A percentile compares a stretch with the other conserved stretches of the same genome.
These are phyloP conservation scores for Trichoderma sp. DNA, from an alignment of 2,329 filamentous ascomycete species.

Conservation along the genomic window DNA sequence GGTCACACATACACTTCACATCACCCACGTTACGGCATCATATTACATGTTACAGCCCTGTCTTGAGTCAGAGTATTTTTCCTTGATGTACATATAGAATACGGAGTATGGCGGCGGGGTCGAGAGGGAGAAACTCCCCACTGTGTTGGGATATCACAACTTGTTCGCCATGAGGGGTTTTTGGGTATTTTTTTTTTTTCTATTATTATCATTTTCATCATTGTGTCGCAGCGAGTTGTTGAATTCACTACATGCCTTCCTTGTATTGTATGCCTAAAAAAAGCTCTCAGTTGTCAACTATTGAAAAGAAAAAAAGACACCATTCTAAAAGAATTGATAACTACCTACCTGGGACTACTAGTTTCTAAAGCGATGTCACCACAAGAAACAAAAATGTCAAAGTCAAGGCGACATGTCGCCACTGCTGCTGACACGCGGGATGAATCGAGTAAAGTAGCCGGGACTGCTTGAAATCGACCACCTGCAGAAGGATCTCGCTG, in stretches of 20 bases:
- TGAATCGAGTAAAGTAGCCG: background rate
- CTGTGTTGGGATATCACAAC: background rate
- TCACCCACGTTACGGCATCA: constrained; percentile 11
- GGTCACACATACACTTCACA: background rate
- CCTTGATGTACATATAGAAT: constrained; percentile 13
- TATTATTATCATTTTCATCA: background rate
- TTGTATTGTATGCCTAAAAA: background rate
- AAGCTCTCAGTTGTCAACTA: background rate
- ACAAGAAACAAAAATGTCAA: constrained; percentile 5
- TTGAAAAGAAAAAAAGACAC: background rate
- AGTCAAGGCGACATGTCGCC: background rate
- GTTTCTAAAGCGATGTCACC: constrained; percentile 5
- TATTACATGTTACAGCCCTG: constrained; percentile 14
- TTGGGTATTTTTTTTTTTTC: background rate
- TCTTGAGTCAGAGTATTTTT: constrained; percentile 7
- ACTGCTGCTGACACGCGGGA: constrained; percentile 4
- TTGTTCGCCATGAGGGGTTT: background rate
- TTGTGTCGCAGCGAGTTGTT: constrained; percentile 2
- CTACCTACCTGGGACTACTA: background rate
- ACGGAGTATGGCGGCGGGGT: constrained; percentile 10
- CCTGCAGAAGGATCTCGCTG: background rate
- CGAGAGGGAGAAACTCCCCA: background rate
- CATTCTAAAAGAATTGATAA: background rate
- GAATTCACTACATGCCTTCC: background rate
- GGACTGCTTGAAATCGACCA: background rate